A percentile compares a stretch with the other conserved stretches of the same genome.
Evolutionary conservation across 495 filamentous ascomycete genomes (phyloP).

Genomic region (Symbiotaphrina buchneri): DNA sequence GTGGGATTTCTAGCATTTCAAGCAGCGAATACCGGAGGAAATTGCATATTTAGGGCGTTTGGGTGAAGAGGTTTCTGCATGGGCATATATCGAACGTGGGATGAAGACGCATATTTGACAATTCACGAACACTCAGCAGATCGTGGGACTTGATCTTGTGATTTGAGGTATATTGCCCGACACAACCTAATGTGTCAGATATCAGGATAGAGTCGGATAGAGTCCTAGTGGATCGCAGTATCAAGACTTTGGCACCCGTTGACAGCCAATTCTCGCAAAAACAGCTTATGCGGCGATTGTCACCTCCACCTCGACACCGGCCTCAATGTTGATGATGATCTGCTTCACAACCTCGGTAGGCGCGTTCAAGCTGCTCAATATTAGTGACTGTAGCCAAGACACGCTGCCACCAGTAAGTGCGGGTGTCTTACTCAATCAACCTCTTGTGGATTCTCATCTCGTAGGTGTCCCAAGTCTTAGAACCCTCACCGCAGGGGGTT

Average conservation of each 20-base stretch:
- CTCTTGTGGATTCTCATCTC: conserved; percentile 99
- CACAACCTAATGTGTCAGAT: too few relatives aligned
- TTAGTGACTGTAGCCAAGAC: not conserved
- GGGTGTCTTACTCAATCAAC: conserved; percentile 53
- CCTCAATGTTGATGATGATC: conserved; percentile 99
- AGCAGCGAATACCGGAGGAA: too few relatives aligned
- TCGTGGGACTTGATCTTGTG: too few relatives aligned
- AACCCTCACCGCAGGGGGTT: conserved; percentile 98
- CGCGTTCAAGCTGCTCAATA: conserved; percentile 54
- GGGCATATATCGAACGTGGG: too few relatives aligned
- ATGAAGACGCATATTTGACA: too few relatives aligned
- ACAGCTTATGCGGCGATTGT: conserved; percentile 82
- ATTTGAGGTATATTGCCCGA: too few relatives aligned
- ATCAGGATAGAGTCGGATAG: too few relatives aligned
- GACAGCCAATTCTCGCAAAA: not conserved
- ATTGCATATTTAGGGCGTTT: too few relatives aligned
- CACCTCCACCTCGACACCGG: conserved; percentile 98
- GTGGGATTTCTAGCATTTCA: conserved; percentile 42
- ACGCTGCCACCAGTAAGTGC: not conserved
- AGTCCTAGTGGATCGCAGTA: too few relatives aligned
- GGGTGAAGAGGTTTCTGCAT: too few relatives aligned
- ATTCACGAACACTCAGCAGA: too few relatives aligned
- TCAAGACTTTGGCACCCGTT: too few relatives aligned
- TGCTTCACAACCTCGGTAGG: conserved; percentile 99
- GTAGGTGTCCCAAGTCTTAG: conserved; percentile 97